phyloP scores from a whole-genome alignment of 129 eudicot species.

The Deinandra increscens region DNA sequence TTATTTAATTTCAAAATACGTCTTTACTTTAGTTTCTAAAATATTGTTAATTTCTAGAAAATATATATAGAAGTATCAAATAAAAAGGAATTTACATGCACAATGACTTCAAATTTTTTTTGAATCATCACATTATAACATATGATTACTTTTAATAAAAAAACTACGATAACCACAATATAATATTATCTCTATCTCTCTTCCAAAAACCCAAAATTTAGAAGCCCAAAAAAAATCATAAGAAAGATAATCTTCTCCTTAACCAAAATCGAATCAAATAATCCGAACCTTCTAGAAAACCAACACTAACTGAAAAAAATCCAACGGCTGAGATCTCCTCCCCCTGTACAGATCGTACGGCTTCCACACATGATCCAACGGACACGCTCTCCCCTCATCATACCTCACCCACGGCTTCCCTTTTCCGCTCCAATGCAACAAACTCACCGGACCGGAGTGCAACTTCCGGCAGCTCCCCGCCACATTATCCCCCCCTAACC shows the following conservation, averaged over 20 bases:
- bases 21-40: too few relatives aligned
- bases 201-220: too few relatives aligned
- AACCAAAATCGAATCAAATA: constrained; percentile 30
- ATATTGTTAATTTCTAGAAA: too few relatives aligned
- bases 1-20: too few relatives aligned
- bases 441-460: constrained; percentile 89
- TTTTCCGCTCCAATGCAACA: constrained; percentile 91
- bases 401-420: constrained; percentile 93
- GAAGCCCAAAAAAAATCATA: neutral
- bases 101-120: too few relatives aligned
- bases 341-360: constrained; percentile 73
- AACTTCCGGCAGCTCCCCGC: constrained; percentile 73
- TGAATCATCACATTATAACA: too few relatives aligned
- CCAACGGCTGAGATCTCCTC: constrained; percentile 49
- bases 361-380: constrained; percentile 94
- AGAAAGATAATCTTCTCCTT: neutral
- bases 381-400: constrained; percentile 77
- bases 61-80: too few relatives aligned
- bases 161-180: too few relatives aligned
- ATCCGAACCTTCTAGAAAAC: constrained; percentile 45
- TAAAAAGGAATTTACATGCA: too few relatives aligned
- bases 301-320: constrained; percentile 17
- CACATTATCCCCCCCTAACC: constrained; percentile 90
- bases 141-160: too few relatives aligned
- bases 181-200: too few relatives aligned